Evolutionary conservation across 2,329 filamentous ascomycete genomes (phyloP).

Genomic region (Uncinocarpus reesii): DNA sequence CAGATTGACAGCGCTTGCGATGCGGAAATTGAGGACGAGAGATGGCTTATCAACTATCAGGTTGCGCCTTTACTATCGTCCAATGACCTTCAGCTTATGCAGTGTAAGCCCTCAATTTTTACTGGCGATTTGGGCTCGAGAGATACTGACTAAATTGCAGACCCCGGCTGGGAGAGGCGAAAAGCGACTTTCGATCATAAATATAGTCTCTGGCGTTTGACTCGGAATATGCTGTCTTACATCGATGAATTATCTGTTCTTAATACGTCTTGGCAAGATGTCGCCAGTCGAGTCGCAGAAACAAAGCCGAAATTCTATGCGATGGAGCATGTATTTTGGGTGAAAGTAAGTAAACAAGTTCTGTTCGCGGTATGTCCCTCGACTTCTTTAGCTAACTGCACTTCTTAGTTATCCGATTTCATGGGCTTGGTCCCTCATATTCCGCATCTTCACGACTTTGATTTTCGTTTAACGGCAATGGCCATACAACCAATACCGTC

Average conservation of each 20-base stretch:
- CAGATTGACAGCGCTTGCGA: conserved; percentile 35
- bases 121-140: background rate
- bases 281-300: conserved; percentile 35
- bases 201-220: conserved; percentile 40
- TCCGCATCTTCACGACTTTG: conserved; percentile 37
- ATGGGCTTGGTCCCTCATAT: conserved; percentile 41
- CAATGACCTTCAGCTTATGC: conserved; percentile 41
- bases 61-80: conserved; percentile 41
- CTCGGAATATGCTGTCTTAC: conserved; percentile 37
- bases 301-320: conserved; percentile 40
- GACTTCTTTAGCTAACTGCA: conserved; percentile 11
- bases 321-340: conserved; percentile 44
- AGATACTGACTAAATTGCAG: conserved; percentile 19
- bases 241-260: conserved; percentile 31
- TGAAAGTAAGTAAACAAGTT: conserved; percentile 31
- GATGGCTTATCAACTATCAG: conserved; percentile 42
- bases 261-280: conserved; percentile 30
- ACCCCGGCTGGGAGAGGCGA: conserved; percentile 39
- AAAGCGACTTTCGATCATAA: conserved; percentile 35
- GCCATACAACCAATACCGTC: conserved; percentile 32
- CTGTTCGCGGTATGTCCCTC: conserved; percentile 12
- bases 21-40: conserved; percentile 32
- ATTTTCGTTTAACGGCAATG: conserved; percentile 33
- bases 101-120: conserved; percentile 28
- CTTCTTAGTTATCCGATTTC: conserved; percentile 40